Conservation (phyloP, 2,329 filamentous ascomycete species). For the Trichoderma sp. region DNA sequence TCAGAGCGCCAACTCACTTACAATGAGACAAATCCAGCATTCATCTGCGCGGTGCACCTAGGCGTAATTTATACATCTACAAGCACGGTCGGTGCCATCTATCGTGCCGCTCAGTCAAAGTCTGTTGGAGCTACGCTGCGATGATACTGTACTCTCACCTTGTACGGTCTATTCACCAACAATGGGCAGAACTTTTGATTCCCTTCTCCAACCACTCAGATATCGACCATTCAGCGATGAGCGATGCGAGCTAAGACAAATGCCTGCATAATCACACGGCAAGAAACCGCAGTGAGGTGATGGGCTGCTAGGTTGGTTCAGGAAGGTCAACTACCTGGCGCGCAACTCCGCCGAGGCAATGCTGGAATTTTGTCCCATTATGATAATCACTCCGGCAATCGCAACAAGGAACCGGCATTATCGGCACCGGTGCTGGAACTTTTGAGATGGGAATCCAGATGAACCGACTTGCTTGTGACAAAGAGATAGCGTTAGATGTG, state of each 20-base stretch:
- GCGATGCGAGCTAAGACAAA: not conserved
- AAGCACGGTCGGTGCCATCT: not conserved
- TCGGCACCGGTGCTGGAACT: constrained; percentile 6
- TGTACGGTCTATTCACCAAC: not conserved
- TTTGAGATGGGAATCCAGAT: not conserved
- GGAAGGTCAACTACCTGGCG: not conserved
- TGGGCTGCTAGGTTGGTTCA: not conserved
- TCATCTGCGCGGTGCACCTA: not conserved
- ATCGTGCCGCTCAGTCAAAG: not conserved
- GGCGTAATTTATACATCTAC: not conserved
- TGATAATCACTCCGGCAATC: not conserved
- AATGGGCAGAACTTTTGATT: not conserved
- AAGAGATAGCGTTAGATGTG: not conserved
- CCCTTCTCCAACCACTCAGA: not conserved
- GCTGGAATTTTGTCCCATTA: not conserved
- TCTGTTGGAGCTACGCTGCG: not conserved
- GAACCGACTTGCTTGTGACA: not conserved
- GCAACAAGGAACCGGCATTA: not conserved
- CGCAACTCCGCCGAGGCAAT: not conserved
- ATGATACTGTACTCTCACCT: not conserved
- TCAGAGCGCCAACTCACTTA: not conserved
- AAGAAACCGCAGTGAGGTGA: not conserved
- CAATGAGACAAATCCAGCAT: not conserved
- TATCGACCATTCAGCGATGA: not conserved
- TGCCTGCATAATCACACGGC: not conserved